Percentiles rank a stretch among this genome's conserved stretches.
phyloP scores from a whole-genome alignment of 2,329 filamentous ascomycete genomes.

The Lachnum nothofagi region DNA sequence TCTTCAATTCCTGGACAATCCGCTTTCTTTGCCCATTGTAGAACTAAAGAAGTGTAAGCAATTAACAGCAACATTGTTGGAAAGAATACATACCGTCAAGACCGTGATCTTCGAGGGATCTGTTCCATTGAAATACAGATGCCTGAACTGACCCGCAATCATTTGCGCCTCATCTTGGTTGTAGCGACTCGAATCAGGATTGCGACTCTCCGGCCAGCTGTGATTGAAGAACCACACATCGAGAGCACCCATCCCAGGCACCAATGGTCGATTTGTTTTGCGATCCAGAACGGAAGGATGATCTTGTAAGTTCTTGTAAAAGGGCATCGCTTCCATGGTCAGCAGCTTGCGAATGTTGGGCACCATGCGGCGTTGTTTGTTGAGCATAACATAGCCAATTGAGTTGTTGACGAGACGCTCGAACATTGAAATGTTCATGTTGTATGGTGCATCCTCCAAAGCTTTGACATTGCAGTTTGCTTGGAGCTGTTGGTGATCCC shows the following conservation, averaged over 20 bases:
- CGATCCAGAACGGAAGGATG: constrained; percentile 50
- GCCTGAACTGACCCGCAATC: constrained; percentile 65
- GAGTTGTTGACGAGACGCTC: constrained; percentile 59
- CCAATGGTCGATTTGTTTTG: constrained; percentile 45
- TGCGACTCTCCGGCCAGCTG: constrained; percentile 57
- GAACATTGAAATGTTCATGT: constrained; percentile 62
- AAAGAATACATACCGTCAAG: constrained; percentile 47
- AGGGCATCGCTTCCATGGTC: constrained; percentile 39
- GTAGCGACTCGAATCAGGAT: constrained; percentile 59
- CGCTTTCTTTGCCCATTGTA: constrained; percentile 77
- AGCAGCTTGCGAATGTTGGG: constrained; percentile 60
- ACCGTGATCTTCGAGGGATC: constrained; percentile 62
- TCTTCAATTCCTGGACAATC: constrained; percentile 46
- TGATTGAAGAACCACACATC: constrained; percentile 62
- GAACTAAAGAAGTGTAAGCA: constrained; percentile 43
- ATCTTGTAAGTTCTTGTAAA: constrained; percentile 56
- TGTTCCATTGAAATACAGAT: constrained; percentile 66
- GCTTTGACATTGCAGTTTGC: constrained; percentile 53
- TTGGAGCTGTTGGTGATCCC: constrained; percentile 64
- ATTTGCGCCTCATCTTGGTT: constrained; percentile 72
- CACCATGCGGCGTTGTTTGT: constrained; percentile 63
- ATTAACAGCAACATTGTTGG: background rate
- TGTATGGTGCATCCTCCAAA: constrained; percentile 52
- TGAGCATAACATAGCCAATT: constrained; percentile 50
- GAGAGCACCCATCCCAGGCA: constrained; percentile 58